A percentile compares a stretch with the other conserved stretches of the same genome.
phyloP scores from a whole-genome alignment of 179 eudicot species.

The Actinidia arguta region DNA sequence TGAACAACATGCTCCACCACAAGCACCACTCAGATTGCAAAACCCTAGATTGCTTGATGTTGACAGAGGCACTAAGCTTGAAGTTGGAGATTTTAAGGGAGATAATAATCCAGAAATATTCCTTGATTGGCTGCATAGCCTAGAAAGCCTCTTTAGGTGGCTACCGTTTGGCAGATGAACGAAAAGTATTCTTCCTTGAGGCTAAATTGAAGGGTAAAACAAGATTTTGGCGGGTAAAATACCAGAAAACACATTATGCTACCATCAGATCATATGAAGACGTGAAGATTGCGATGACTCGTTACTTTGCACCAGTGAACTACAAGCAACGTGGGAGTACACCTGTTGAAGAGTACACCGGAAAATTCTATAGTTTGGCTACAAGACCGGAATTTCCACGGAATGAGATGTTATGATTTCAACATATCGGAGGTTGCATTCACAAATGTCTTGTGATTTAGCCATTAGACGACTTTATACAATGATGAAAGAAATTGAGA shows the following conservation, averaged over 20 bases:
- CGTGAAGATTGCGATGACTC: neutral
- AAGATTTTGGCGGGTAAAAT: neutral
- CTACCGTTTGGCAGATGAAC: neutral
- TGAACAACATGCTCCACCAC: neutral
- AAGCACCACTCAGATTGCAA: neutral
- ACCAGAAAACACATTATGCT: neutral
- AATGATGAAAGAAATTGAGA: neutral
- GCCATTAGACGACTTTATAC: neutral
- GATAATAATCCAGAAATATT: neutral
- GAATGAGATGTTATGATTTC: constrained; percentile 1
- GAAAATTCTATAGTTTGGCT: neutral
- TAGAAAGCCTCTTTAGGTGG: neutral
- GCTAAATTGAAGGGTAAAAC: neutral
- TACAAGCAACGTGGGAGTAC: neutral
- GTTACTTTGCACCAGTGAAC: neutral
- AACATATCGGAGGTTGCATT: neutral
- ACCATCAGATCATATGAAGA: neutral
- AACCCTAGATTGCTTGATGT: neutral
- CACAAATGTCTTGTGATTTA: neutral
- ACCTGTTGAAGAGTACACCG: neutral
- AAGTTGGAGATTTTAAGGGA: neutral
- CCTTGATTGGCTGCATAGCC: neutral
- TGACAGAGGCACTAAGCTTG: neutral
- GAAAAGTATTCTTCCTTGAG: neutral
- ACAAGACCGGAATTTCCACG: neutral